Base-by-base conservation (phyloP, 1,284 basidiomycete genomes). In the Boletus semigastroideus region DNA sequence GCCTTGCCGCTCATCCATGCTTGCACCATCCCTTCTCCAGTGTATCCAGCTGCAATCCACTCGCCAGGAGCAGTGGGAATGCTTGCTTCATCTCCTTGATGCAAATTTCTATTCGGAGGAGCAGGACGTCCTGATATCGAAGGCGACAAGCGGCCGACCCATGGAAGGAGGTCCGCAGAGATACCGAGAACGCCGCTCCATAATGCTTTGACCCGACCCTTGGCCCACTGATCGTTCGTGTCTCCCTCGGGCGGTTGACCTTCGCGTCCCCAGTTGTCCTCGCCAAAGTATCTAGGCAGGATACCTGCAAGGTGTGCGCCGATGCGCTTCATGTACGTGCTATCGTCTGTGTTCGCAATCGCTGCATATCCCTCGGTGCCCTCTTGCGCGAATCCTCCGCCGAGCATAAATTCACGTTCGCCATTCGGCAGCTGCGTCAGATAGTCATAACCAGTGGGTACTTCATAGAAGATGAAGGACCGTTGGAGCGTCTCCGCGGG, bases 151-250 rank as follows among this genome's bases (percentile, higher is more conserved):
- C 77, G 70, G 27, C 78, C 77, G 17, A 78, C 76, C 77, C 77
- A 78, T 0, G 78, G 77, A 49, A 66, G 61, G 39, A 65, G 30
- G 56, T 78, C 78, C 12, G 64, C 69, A 2, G 77, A 78, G 45
- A 78, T 68, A 2, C 79, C 79, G 45, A 83, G 68, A 14, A 82
- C 70, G 1, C 80, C 80, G 33, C 77, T 75, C 80, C 80, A 83
- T 39, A 71, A 64, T 19, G 71, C 71, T 63, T 77, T 75, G 36
- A 78, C 69, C 12, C 77, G 62, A 16, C 77, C 77, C 25, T 55
- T 31, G 20, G 48, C 57, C 77, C 75, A 78, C 22, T 41, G 50
- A 4, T 31, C 59, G 9, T 45, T 49, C 14, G 45, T 52, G 16
- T 57, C 53, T 0, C 34, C 50, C 14, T 59, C 60, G 4, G 45